Evolutionary conservation across 2,329 filamentous ascomycete genomes (phyloP).

Genomic region (Huntiella omanensis): DNA sequence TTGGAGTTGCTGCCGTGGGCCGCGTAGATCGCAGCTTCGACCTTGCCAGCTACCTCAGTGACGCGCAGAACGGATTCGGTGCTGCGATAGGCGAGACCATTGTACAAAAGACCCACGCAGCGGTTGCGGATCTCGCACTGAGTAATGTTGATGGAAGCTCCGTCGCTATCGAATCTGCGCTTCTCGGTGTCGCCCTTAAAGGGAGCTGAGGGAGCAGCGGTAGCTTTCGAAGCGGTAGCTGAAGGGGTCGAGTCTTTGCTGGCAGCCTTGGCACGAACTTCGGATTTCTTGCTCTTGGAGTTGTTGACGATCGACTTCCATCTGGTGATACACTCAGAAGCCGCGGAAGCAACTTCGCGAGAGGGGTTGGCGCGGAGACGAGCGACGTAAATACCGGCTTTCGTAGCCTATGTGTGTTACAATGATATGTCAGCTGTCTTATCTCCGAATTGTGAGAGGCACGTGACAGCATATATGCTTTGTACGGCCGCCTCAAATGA

Average conservation of each 20-base stretch:
- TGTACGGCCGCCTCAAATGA: no score
- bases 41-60: constrained; percentile 56
- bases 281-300: constrained; percentile 31
- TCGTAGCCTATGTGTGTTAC: constrained; percentile 41
- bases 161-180: constrained; percentile 65
- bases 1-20: constrained; percentile 47
- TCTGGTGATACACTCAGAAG: constrained; percentile 67
- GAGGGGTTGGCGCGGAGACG: constrained; percentile 60
- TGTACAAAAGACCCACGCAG: constrained; percentile 83
- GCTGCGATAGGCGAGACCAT: constrained; percentile 59
- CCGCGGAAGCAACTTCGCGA: constrained; percentile 61
- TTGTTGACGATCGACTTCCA: constrained; percentile 66
- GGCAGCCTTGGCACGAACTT: constrained; percentile 15
- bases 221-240: constrained; percentile 28
- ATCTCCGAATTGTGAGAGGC: background rate
- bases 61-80: constrained; percentile 53
- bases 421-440: background rate
- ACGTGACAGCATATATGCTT: background rate
- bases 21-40: constrained; percentile 61
- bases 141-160: constrained; percentile 59
- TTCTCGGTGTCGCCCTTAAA: constrained; percentile 54
- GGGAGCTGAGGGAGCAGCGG: constrained; percentile 25
- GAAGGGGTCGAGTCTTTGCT: constrained; percentile 19
- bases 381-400: constrained; percentile 76
- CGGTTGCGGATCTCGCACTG: constrained; percentile 57